Evolutionary conservation across 176 grass and related monocot species (phyloP).

Genomic region (barley (Hordeum vulgare)): MorexV3_pseudomolecules_assembly NC_058519.1:30305957-30306456

Average conservation of each 20-base stretch:
- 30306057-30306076: background rate
- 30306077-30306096: background rate
- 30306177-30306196: background rate
- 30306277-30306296: background rate
- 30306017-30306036: background rate
- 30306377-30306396: background rate
- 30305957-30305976: background rate
- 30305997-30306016: background rate
- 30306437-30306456: background rate
- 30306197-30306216: background rate
- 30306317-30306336: background rate
- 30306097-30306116: background rate
- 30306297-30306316: background rate
- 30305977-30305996: background rate
- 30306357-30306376: background rate
- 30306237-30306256: background rate
- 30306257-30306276: background rate
- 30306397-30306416: background rate
- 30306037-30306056: background rate
- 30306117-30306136: background rate
- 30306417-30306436: background rate
- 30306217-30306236: background rate
- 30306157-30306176: background rate
- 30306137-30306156: background rate
- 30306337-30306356: background rate